Base-by-base conservation (phyloP, 176 grass and related monocot genomes). In the Avena sativa region DNA sequence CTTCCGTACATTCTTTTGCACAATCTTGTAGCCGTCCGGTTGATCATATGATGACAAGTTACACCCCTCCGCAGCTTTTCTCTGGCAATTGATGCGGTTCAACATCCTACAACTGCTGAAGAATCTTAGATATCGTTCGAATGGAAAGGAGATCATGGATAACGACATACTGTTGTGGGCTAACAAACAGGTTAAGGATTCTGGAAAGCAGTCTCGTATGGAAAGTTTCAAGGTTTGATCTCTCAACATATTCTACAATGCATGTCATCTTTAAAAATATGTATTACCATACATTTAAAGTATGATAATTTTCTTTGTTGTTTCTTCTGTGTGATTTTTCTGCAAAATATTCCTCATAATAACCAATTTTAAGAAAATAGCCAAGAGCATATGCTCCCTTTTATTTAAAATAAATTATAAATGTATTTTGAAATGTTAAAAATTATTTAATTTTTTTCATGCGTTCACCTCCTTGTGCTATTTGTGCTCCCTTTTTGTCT, bases 11-110 rank as follows among this genome's bases (percentile, higher is more conserved):
- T 80, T 78, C 40, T 26, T 21, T 21, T 57, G 36, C 50, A 79
- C 40, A 32, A 26, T 66, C 63, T 66, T 32, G 59, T 36, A 70
- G 25, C 8, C 61, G 70, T 30, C 50, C 9, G 64, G 17, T 78
- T 8, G 61, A 79, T 12, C 12, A 56, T 74, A 47, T 73, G 15
- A 85, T 80, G n/a, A 73, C 30, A 58, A 83, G 17, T 38, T 47
- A 20, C 62, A 79, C 48, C 47, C 36, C 0, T 13, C 91, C 56
- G 17, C 87, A 95, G 93, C 93, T 89, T 95, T 95, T 80, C 78
- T 95, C 10, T 95, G 93, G 93, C 93, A 95, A 87, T 80, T 95
- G 72, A 95, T 95, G 93, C 85, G 93, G 44, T 91, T 85, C 71
- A 95, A 91, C 68, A 93, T 95, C 80, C 91, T 95, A 61, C 93